These are phyloP conservation scores for Gossypium bickii DNA, from an alignment of 345 rosid species.

Conservation along the genomic window DNA sequence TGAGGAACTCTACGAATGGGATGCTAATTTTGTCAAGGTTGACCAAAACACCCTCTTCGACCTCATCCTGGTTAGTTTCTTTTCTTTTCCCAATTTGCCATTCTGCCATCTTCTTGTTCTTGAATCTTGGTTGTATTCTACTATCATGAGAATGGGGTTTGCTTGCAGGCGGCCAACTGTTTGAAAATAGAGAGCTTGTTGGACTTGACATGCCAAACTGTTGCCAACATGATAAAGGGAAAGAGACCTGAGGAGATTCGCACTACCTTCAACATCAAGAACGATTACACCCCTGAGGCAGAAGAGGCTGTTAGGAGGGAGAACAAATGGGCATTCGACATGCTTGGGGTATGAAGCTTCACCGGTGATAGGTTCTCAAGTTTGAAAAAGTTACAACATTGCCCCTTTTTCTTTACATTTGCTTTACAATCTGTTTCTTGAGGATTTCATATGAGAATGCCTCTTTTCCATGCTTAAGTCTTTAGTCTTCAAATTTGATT, in stretches of 20 bases:
- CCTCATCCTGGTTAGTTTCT: constrained; percentile 1
- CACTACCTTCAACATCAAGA: not conserved
- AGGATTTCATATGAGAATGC: no score
- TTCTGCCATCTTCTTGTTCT: not conserved
- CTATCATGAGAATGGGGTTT: not conserved
- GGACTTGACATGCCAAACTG: constrained; percentile 8
- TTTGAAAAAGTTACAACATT: no score
- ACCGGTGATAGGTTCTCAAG: no score
- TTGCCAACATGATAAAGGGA: not conserved
- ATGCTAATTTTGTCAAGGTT: not conserved
- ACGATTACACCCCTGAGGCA: not conserved
- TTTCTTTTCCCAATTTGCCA: not conserved
- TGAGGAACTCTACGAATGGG: not conserved
- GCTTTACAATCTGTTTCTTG: no score
- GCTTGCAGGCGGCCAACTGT: not conserved
- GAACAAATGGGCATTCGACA: constrained; percentile 3
- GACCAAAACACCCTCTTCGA: constrained; percentile 3
- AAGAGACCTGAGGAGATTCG: constrained; percentile 3
- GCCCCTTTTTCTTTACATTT: no score
- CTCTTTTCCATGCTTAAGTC: no score
- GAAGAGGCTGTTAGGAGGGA: constrained; percentile 1
- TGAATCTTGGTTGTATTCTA: not conserved
- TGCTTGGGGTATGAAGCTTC: not conserved
- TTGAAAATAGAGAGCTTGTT: not conserved
- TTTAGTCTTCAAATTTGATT: no score